Conservation (phyloP, 2,329 filamentous ascomycete genomes). For the Eutypa lata region DNA sequence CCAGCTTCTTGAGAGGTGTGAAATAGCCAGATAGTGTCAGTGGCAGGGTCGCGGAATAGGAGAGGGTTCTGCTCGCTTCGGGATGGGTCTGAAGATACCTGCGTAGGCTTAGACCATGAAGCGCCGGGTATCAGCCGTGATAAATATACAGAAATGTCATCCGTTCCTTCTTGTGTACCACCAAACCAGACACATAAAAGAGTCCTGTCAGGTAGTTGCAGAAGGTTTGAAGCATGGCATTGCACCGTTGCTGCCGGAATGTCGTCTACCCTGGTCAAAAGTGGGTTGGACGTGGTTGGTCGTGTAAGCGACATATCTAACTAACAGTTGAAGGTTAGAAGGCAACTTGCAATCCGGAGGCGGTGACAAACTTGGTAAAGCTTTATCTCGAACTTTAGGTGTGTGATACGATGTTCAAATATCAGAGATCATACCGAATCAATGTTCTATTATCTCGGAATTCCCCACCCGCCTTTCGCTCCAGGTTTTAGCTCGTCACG, state of each 20-base stretch:
- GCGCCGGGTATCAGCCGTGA: slow-evolving; percentile 32
- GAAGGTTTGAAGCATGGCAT: slow-evolving; percentile 42
- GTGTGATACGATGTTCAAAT: background rate
- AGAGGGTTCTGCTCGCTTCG: slow-evolving; percentile 45
- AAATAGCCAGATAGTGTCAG: slow-evolving; percentile 36
- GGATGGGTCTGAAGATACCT: slow-evolving; percentile 34
- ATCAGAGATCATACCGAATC: background rate
- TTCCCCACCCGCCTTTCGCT: background rate
- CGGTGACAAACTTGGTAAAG: too few relatives aligned
- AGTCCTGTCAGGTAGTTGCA: slow-evolving; percentile 36
- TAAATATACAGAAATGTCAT: slow-evolving; percentile 41
- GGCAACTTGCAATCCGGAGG: too few relatives aligned
- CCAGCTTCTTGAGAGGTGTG: slow-evolving; percentile 43
- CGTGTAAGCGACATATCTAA: background rate
- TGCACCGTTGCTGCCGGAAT: slow-evolving; percentile 39
- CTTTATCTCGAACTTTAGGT: too few relatives aligned
- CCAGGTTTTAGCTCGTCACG: background rate
- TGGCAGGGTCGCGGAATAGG: slow-evolving; percentile 34
- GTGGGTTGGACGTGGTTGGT: background rate
- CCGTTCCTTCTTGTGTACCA: slow-evolving; percentile 41
- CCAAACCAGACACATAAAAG: slow-evolving; percentile 43
- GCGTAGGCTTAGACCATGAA: slow-evolving; percentile 31
- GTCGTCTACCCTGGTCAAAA: slow-evolving; percentile 4
- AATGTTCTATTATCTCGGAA: background rate
- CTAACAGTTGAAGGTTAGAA: background rate